Conservation (phyloP, 768 basidiomycete genomes). For the Termitomyces sp. region DNA sequence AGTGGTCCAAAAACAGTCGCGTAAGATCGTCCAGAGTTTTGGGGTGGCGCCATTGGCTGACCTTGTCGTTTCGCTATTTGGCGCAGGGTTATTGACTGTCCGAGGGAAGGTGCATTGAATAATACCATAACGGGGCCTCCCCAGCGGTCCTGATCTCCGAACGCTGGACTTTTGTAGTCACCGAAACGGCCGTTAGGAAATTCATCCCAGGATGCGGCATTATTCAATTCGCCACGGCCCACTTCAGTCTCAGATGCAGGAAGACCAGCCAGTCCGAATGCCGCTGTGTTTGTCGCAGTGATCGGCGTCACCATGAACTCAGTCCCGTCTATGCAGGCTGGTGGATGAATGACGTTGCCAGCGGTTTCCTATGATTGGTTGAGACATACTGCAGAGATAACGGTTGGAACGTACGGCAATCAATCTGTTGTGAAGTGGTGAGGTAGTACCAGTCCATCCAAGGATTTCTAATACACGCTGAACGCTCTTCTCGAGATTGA, state of each 20-base stretch:
- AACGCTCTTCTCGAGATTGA: conserved; percentile 96
- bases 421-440: conserved; percentile 51
- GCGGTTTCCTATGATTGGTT: conserved; percentile 14
- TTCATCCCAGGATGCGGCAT: conserved; percentile 85
- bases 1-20: conserved; percentile 71
- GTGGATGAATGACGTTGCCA: conserved; percentile 33
- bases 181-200: conserved; percentile 99
- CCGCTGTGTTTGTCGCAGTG: conserved; percentile 59
- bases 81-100: background rate
- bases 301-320: conserved; percentile 57
- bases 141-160: conserved; percentile 77
- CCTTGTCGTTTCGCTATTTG: conserved; percentile 51
- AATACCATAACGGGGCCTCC: conserved; percentile 63
- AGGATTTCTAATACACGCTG: conserved; percentile 78
- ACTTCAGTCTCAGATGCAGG: conserved; percentile 49
- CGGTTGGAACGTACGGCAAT: conserved; percentile 45
- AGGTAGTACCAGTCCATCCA: conserved; percentile 54
- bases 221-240: conserved; percentile 69
- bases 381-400: background rate
- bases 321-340: conserved; percentile 20
- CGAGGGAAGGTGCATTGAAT: conserved; percentile 8
- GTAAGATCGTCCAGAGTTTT: conserved; percentile 64
- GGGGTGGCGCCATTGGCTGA: conserved; percentile 76
- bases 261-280: conserved; percentile 44
- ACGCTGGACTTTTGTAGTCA: conserved; percentile 96